These are phyloP conservation scores for Xerophyta viscosa DNA, from an alignment of 106 monocot genomes.

Conservation along the genomic window DNA sequence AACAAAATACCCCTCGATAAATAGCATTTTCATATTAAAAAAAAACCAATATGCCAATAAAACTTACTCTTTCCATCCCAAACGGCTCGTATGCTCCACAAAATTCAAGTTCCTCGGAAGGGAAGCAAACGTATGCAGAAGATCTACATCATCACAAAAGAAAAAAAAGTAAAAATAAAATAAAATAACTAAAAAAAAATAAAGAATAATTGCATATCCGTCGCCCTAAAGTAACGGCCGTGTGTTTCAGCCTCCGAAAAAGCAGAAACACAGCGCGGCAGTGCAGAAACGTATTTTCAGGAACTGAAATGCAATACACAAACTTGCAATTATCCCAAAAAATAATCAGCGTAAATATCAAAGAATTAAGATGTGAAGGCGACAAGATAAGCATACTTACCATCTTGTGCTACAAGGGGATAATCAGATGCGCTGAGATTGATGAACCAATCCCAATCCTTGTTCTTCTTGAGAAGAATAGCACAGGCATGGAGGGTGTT, in stretches of 20 bases:
- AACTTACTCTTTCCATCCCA: constrained; percentile 89
- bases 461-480: constrained; percentile 37
- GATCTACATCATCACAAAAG: constrained; percentile 17
- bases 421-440: constrained; percentile 66
- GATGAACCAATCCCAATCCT: constrained; percentile 67
- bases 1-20: too few species aligned
- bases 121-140: constrained; percentile 48
- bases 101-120: constrained; percentile 69
- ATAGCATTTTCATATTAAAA: not conserved
- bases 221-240: too few species aligned
- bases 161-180: not conserved
- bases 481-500: constrained; percentile 58
- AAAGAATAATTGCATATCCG: too few species aligned
- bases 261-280: too few species aligned
- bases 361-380: too few species aligned
- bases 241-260: too few species aligned
- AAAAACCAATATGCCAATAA: not conserved
- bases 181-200: too few species aligned
- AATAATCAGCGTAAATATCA: too few species aligned
- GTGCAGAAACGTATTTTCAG: too few species aligned
- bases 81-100: constrained; percentile 52
- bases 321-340: too few species aligned
- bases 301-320: too few species aligned
- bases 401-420: constrained; percentile 60
- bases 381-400: too few species aligned